A percentile compares a stretch with the other conserved stretches of the same genome.
Conservation (phyloP, 306 rosid species). For the Phaseolus lunatus region DNA sequence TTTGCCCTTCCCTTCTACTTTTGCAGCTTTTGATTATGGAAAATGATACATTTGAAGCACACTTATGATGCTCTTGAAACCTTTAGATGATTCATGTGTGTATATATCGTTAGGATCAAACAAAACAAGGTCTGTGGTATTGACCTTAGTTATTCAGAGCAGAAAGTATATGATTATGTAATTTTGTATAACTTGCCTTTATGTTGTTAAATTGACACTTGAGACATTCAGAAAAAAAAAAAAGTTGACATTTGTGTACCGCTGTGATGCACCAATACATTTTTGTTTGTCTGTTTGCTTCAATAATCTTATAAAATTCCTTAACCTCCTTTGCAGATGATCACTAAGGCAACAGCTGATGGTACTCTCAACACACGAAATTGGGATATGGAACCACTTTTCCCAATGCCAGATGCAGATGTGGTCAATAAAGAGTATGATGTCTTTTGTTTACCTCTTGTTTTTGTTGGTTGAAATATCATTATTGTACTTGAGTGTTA, state of each 20-base stretch:
- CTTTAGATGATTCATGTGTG: constrained; percentile 22
- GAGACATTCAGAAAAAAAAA: not conserved
- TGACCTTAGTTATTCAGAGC: constrained; percentile 17
- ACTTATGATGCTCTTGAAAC: constrained; percentile 25
- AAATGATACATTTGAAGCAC: constrained; percentile 17
- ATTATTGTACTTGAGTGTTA: constrained; percentile 23
- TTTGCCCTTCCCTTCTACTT: not conserved
- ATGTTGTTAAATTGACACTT: not conserved
- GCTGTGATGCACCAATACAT: too few relatives aligned
- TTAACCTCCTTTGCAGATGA: constrained; percentile 64
- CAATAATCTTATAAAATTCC: constrained; percentile 26
- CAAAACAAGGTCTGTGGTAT: not conserved
- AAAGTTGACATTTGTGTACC: not conserved
- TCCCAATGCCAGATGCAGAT: constrained; percentile 74
- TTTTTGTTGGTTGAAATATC: constrained; percentile 29
- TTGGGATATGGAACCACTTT: constrained; percentile 97
- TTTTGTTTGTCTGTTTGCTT: constrained; percentile 27
- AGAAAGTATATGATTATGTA: constrained; percentile 14
- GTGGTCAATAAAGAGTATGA: constrained; percentile 64
- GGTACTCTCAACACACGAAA: constrained; percentile 79
- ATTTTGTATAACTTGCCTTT: not conserved
- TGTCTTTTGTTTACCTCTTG: constrained; percentile 39
- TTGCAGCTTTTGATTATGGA: not conserved
- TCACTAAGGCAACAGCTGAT: constrained; percentile 94
- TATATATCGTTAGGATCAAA: constrained; percentile 2